Evolutionary conservation across 78 protist genomes (phyloP), one percentile per base, ranked within the genome.

Genomic region (Dictyostelium brefeldianum): DNA sequence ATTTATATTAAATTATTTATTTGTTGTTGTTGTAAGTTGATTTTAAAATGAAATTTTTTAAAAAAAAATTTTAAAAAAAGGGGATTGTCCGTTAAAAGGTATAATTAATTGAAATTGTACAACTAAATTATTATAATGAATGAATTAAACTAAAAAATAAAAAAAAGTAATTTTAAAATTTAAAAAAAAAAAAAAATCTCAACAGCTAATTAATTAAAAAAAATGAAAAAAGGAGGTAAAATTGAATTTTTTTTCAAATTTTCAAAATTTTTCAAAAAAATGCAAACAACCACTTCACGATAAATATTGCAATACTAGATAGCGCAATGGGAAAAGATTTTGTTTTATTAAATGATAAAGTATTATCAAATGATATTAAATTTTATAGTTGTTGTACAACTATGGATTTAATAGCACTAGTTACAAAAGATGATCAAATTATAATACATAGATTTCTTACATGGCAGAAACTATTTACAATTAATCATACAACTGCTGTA

Each of bases 261-360:
- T 56, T 17, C 6, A 56, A 56, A 56, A 56, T 7, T 20, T 53
- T 53, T 12, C 5, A 69, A 31, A 69, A 36, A 69, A 17, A 31
- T 25, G 14, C 5, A 29, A 29, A 65, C 15, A 29, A 12, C n/a
- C n/a, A n/a, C 31, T 31, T 12, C 15, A 29, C 14, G 11, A 43
- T 3, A 43, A 27, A 18, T 31, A 36, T 36, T 3, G n/a, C n/a
- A n/a, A n/a, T n/a, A n/a, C n/a, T n/a, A n/a, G n/a, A n/a, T 27
- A 69, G 36, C 27, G 36, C 27, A 48, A 65, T 65, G 59, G 15
- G 29, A 27, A 75, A 75, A 18, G 64, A 50, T 27, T 84, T 36
- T 75, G 92, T 75, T 54, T 22, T 75, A 48, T 48, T 84, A 41
- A 84, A 84, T 74, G 92, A 84, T 75, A 84, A 84, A 59, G 56